Base-by-base conservation (phyloP, 352 stramenopile species). In the Phytophthora syringae region DNA sequence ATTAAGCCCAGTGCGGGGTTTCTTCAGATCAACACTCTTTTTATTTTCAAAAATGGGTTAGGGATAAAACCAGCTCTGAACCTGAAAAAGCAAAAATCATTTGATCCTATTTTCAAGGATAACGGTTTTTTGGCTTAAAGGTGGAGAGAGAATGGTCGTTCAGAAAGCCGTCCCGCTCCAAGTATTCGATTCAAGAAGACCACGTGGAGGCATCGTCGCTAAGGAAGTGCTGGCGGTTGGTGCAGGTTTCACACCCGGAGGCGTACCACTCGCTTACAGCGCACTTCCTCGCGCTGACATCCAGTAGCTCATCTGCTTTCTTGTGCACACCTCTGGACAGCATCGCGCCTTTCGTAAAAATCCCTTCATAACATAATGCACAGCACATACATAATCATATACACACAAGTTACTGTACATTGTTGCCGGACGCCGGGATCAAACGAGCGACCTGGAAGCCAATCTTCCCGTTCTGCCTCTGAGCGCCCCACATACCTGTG, bases 361-460 rank as follows among this genome's bases (percentile, higher is more conserved):
- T 11, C 6, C 11, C 34, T 7, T 40, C 5, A 11, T 40, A 40
- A 9, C 34, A 40, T n/a, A 40, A n/a, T 40, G 16, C 15, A n/a
- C 34, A 40, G 12, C 5, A 32, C 9, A 32, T 10, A 32, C 27
- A 32, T 32, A 32, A 10, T 32, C 27, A 32, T n/a, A n/a, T n/a
- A n/a, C n/a, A n/a, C n/a, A n/a, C 27, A 32, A 32, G 27, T 32
- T 32, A 32, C 9, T 9, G 27, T 32, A 32, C n/a, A n/a, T n/a
- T n/a, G 9, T 42, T 52, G 15, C 48, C 25, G 10, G 3, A 18
- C 37, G 47, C 37, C 39, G 57, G 48, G 52, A 10, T 64, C 37
- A 37, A 58, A 64, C 32, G 36, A 39, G 48, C 47, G 20, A 5
- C 57, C 37, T 56, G 47, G 39, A 47, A 18, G 20, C 13, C 1